These are phyloP conservation scores for Euphrasia arctica DNA, from an alignment of 305 asterid genomes.

Conservation along the genomic window DNA sequence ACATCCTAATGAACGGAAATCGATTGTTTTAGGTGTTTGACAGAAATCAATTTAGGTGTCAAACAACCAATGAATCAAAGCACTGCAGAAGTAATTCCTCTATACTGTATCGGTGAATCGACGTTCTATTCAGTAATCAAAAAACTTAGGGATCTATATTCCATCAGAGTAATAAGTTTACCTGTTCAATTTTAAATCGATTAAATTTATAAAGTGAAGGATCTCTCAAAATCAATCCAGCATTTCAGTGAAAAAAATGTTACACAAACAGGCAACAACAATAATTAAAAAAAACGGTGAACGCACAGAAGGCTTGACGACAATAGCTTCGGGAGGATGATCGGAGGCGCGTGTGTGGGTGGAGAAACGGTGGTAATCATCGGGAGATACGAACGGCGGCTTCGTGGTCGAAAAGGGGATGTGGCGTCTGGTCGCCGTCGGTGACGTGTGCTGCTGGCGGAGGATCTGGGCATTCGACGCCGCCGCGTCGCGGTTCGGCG, in stretches of 20 bases:
- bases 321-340: constrained; percentile 70
- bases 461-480: constrained; percentile 42
- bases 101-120: neutral
- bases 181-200: constrained; percentile 9
- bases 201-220: constrained; percentile 15
- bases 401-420: constrained; percentile 78
- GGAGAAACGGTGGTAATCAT: constrained; percentile 79
- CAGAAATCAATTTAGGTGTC: constrained; percentile 14
- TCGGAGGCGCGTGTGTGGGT: constrained; percentile 49
- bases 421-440: constrained; percentile 64
- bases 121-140: neutral
- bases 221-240: constrained; percentile 19
- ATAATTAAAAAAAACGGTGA: neutral
- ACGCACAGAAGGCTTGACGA: constrained; percentile 81
- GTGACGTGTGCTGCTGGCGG: constrained; percentile 43
- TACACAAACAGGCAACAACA: constrained; percentile 10
- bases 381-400: constrained; percentile 67
- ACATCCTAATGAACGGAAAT: no score
- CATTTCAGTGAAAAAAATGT: constrained; percentile 7
- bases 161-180: constrained; percentile 8
- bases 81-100: constrained; percentile 4
- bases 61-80: constrained; percentile 6
- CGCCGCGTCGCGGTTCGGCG: constrained; percentile 47
- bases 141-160: constrained; percentile 21
- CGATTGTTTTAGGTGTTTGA: neutral